These are phyloP conservation scores for Pneumocystis carinii DNA, from an alignment of 1,139 yeast species.

Conservation along the genomic window DNA sequence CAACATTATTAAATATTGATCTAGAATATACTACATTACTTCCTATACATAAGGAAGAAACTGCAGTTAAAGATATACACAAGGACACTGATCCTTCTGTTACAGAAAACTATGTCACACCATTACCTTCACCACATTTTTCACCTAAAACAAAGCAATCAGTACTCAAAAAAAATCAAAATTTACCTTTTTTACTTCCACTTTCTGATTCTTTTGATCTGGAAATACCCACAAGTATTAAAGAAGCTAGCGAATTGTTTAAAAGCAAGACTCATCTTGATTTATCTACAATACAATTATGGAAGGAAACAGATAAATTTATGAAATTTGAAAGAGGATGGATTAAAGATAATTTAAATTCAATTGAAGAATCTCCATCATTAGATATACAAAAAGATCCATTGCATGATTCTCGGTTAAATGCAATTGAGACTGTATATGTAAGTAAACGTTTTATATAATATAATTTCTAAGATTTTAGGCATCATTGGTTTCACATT, in stretches of 20 bases:
- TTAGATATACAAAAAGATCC: background rate
- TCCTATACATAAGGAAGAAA: conserved; percentile 26
- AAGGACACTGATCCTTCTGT: background rate
- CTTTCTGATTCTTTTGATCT: conserved; percentile 24
- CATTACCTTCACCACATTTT: conserved; percentile 25
- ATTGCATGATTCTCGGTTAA: background rate
- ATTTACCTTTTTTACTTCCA: conserved; percentile 70
- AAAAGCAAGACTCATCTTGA: conserved; percentile 49
- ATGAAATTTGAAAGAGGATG: conserved; percentile 68
- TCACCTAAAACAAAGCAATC: conserved; percentile 57
- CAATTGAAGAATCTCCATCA: conserved; percentile 5
- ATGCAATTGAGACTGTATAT: background rate
- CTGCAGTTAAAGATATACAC: conserved; percentile 16
- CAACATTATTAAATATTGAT: conserved; percentile 32
- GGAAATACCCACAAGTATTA: conserved; percentile 54
- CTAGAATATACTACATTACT: conserved; percentile 31
- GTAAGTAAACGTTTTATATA: background rate
- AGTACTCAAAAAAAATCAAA: conserved; percentile 56
- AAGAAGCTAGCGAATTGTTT: conserved; percentile 61
- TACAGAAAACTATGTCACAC: conserved; percentile 24
- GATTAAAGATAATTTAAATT: conserved; percentile 17
- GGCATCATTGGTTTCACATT: conserved; percentile 7
- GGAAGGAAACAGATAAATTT: conserved; percentile 56
- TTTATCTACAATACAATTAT: conserved; percentile 49
- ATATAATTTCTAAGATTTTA: background rate